These are phyloP conservation scores for Russula sp. DNA, from an alignment of 768 basidiomycete genomes.

Conservation along the genomic window DNA sequence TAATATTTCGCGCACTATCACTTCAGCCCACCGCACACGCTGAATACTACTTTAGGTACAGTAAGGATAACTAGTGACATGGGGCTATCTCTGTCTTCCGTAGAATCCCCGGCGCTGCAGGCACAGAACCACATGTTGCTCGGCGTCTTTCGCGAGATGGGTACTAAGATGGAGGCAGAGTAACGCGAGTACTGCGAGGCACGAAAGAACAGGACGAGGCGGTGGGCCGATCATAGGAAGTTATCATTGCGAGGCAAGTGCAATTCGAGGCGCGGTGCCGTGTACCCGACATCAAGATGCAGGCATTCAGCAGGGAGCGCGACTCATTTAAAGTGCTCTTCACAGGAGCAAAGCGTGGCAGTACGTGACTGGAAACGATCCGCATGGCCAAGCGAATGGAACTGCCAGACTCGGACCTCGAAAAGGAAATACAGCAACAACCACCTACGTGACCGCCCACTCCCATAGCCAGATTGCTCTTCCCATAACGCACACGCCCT, in stretches of 20 bases:
- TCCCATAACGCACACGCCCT: no score
- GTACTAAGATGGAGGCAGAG: constrained; percentile 76
- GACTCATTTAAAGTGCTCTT: constrained; percentile 80
- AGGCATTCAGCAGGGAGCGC: constrained; percentile 80
- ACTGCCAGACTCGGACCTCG: constrained; percentile 35
- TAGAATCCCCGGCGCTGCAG: constrained; percentile 73
- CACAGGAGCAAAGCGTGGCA: constrained; percentile 42
- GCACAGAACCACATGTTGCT: constrained; percentile 88
- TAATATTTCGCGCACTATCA: no score
- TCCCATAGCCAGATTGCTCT: no score
- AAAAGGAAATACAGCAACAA: no score
- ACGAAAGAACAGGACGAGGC: constrained; percentile 69
- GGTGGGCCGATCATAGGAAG: constrained; percentile 80
- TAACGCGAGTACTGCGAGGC: constrained; percentile 68
- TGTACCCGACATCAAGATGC: constrained; percentile 60
- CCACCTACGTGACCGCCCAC: no score
- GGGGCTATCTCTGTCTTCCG: no score
- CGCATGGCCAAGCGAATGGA: constrained; percentile 26
- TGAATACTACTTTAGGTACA: no score
- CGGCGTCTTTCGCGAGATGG: constrained; percentile 76
- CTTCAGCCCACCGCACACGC: no score
- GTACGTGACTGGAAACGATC: constrained; percentile 15
- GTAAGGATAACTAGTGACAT: no score
- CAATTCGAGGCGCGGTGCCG: constrained; percentile 78
- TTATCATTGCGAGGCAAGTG: constrained; percentile 70